These are phyloP conservation scores for Macrocystidia cucumis DNA, from an alignment of 1,284 basidiomycete species.

Conservation along the genomic window DNA sequence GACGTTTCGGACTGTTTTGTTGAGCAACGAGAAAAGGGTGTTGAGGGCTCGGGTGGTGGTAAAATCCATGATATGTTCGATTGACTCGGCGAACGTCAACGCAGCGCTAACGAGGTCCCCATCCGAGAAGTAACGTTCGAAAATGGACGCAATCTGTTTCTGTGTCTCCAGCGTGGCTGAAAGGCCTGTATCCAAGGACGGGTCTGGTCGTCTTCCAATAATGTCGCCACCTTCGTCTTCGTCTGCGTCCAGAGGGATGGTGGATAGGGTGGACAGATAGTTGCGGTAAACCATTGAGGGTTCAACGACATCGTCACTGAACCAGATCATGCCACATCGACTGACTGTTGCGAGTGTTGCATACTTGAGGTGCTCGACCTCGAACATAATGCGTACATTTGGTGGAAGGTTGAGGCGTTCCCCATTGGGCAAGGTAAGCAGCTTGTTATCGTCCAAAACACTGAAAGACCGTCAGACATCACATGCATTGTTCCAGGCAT, in stretches of 20 bases:
- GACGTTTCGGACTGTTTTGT: slow-evolving; percentile 92
- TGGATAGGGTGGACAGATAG: slow-evolving; percentile 76
- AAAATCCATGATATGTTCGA: slow-evolving; percentile 99
- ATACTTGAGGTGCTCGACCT: slow-evolving; percentile 96
- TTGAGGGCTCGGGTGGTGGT: slow-evolving; percentile 87
- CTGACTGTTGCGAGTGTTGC: slow-evolving; percentile 98
- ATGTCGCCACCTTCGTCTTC: slow-evolving; percentile 77
- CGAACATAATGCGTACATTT: slow-evolving; percentile 99
- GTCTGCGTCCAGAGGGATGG: slow-evolving; percentile 81
- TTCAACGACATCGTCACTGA: slow-evolving; percentile 93
- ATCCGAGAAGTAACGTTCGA: slow-evolving; percentile 78
- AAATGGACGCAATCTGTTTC: slow-evolving; percentile 67
- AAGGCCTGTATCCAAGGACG: slow-evolving; percentile 39
- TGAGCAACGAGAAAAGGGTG: slow-evolving; percentile 95
- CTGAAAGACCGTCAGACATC: slow-evolving; percentile 30
- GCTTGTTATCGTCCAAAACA: slow-evolving; percentile 98
- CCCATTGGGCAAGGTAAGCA: slow-evolving; percentile 95
- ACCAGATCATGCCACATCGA: slow-evolving; percentile 99
- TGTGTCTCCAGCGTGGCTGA: slow-evolving; percentile 75
- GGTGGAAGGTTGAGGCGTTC: slow-evolving; percentile 96
- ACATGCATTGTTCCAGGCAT: slow-evolving; percentile 8
- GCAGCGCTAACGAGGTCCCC: slow-evolving; percentile 80
- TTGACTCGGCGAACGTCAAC: slow-evolving; percentile 71
- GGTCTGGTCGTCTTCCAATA: slow-evolving; percentile 47
- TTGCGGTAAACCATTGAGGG: slow-evolving; percentile 89